These are phyloP conservation scores for Colletotrichum sp. DNA, from an alignment of 2,329 filamentous ascomycete species.

Conservation along the genomic window DNA sequence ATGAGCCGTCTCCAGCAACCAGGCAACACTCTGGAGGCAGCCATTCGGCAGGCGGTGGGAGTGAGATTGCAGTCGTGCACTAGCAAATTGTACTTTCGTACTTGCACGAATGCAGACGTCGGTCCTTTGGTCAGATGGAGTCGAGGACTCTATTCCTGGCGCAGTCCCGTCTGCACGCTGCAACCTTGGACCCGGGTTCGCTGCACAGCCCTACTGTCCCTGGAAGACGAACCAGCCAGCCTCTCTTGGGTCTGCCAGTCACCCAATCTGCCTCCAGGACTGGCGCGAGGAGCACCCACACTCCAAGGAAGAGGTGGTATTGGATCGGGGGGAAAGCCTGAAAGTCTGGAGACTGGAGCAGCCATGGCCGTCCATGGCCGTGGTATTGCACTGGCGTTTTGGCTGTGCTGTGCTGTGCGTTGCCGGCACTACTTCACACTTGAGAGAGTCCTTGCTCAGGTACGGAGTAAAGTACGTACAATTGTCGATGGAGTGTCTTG, in stretches of 20 bases:
- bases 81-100: not conserved
- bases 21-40: not conserved
- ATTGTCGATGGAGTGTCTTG: not conserved
- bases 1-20: not conserved
- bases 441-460: not conserved
- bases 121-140: not conserved
- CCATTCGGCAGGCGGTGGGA: not conserved
- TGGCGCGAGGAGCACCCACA: not conserved
- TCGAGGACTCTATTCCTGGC: slow-evolving; percentile 17
- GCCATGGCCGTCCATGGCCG: not conserved
- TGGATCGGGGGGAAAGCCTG: not conserved
- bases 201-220: slow-evolving; percentile 22
- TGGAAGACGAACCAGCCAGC: not conserved
- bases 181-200: slow-evolving; percentile 1
- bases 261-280: not conserved
- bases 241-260: not conserved
- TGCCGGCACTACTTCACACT: not conserved
- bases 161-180: not conserved
- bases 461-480: not conserved
- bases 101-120: not conserved
- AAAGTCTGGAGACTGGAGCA: not conserved
- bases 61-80: not conserved
- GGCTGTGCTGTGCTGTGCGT: not conserved
- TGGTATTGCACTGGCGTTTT: not conserved
- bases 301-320: slow-evolving; percentile 1